phyloP scores from a whole-genome alignment of 495 filamentous ascomycete species.

The Staphylotrichum longicolle region DNA sequence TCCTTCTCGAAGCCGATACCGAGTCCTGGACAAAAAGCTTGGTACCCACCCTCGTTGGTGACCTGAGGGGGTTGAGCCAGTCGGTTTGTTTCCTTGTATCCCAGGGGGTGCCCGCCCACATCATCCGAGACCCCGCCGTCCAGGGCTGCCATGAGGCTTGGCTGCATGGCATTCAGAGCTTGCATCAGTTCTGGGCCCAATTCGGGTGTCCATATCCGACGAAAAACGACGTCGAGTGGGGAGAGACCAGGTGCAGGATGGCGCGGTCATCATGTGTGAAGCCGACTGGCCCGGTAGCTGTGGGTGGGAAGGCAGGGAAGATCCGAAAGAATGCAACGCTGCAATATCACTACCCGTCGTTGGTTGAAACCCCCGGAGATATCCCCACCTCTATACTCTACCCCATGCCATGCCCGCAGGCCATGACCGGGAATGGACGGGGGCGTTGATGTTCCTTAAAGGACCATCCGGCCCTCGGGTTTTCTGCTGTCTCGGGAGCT shows the following conservation, averaged over 20 bases:
- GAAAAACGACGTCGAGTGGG: background rate
- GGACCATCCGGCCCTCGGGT: no score
- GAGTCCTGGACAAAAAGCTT: background rate
- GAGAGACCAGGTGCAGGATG: background rate
- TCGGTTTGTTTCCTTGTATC: constrained; percentile 7
- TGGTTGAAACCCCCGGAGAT: background rate
- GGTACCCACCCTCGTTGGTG: background rate
- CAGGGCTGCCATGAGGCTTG: constrained; percentile 10
- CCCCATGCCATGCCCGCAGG: no score
- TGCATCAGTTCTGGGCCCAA: background rate
- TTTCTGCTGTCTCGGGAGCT: no score
- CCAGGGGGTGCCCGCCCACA: background rate
- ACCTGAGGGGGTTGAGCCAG: background rate
- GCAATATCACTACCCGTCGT: background rate
- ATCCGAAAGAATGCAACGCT: constrained; percentile 10
- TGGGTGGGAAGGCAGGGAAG: background rate
- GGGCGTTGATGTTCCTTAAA: no score
- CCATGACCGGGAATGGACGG: no score
- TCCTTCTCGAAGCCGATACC: background rate
- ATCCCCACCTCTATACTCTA: no score
- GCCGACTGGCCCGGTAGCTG: constrained; percentile 2
- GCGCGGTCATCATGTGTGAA: background rate
- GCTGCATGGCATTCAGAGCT: background rate
- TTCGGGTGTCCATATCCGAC: constrained; percentile 10
- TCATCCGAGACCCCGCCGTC: no score